Percentiles rank a stretch among this genome's conserved stretches.
These are phyloP conservation scores for Fragaria nilgerrensis DNA, from an alignment of 306 rosid species.

Conservation along the genomic window DNA sequence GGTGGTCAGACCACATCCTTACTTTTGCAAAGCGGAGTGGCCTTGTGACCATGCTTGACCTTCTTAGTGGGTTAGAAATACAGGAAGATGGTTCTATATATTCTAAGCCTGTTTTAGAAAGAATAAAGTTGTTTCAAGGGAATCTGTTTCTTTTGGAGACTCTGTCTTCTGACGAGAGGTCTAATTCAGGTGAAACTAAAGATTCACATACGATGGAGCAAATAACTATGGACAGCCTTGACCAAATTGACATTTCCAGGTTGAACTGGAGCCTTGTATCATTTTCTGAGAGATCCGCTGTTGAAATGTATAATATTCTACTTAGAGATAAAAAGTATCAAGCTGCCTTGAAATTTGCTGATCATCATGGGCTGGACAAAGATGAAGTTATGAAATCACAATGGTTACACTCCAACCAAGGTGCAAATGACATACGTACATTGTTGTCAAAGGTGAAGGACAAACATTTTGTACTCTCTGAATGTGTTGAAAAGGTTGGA, in stretches of 20 bases:
- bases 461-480: conserved; percentile 61
- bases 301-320: conserved; percentile 73
- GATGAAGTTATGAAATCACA: conserved; percentile 89
- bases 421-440: conserved; percentile 58
- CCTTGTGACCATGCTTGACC: conserved; percentile 60
- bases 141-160: conserved; percentile 64
- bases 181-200: conserved; percentile 31
- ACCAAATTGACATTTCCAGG: conserved; percentile 55
- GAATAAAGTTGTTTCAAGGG: conserved; percentile 53
- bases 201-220: conserved; percentile 47
- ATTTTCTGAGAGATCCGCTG: conserved; percentile 64
- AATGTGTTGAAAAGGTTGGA: conserved; percentile 83
- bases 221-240: conserved; percentile 50
- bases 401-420: conserved; percentile 85
- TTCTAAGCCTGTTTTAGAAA: conserved; percentile 73
- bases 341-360: conserved; percentile 80
- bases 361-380: conserved; percentile 67
- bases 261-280: conserved; percentile 77
- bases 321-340: conserved; percentile 58
- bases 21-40: conserved; percentile 59
- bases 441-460: conserved; percentile 71
- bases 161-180: conserved; percentile 41
- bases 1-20: conserved; percentile 89
- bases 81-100: conserved; percentile 54
- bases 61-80: conserved; percentile 59